Conservation (phyloP, 2,329 filamentous ascomycete species). For the Paraphoma chrysanthemicola region DNA sequence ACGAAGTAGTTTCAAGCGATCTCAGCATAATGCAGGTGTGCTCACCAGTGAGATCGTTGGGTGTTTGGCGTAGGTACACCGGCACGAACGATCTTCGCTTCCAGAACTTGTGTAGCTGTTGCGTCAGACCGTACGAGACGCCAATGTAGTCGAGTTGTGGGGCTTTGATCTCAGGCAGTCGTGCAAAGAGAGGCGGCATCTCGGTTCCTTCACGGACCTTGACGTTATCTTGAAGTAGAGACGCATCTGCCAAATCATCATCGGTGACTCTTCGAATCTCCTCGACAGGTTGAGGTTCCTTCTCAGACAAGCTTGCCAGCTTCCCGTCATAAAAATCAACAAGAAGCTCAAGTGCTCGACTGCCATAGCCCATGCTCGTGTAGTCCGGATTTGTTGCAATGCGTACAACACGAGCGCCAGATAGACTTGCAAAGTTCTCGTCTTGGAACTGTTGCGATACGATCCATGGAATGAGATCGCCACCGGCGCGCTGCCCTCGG, state of each 20-base stretch:
- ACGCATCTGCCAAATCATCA: constrained; percentile 76
- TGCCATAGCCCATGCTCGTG: constrained; percentile 89
- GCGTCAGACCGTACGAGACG: constrained; percentile 92
- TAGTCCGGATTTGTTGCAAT: constrained; percentile 98
- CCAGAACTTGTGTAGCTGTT: constrained; percentile 93
- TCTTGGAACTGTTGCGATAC: constrained; percentile 99
- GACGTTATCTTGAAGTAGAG: constrained; percentile 84
- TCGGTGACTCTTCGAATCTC: constrained; percentile 82
- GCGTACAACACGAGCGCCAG: constrained; percentile 87
- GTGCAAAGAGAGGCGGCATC: constrained; percentile 93
- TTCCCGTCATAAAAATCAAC: constrained; percentile 95
- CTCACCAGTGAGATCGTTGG: constrained; percentile 95
- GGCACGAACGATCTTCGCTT: constrained; percentile 85
- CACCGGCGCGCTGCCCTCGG: constrained; percentile 85
- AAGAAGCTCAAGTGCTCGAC: constrained; percentile 84
- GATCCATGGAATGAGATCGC: constrained; percentile 96
- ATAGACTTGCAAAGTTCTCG: constrained; percentile 91
- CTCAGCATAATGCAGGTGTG: constrained; percentile 98
- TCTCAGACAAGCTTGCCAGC: constrained; percentile 83
- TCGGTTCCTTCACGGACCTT: constrained; percentile 86
- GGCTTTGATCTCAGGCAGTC: constrained; percentile 81
- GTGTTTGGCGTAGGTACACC: constrained; percentile 91
- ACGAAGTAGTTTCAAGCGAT: constrained; percentile 65
- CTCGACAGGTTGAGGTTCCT: constrained; percentile 60
- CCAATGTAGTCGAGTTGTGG: constrained; percentile 88